Conservation (phyloP, 805 yeast species). For the Candida odintsovae region DNA sequence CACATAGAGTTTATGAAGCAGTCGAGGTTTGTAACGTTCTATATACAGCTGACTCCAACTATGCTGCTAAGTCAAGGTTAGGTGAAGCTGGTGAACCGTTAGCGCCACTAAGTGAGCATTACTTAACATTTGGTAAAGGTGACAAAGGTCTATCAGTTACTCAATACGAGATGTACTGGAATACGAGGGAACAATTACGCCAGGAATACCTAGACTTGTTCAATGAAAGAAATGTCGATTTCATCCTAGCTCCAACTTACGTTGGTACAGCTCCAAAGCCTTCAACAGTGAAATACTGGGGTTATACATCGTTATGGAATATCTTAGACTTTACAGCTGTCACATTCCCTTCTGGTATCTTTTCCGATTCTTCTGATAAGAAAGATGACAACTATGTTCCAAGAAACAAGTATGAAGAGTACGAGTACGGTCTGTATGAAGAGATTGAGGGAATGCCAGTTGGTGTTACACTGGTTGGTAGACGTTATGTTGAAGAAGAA, state of each 20-base stretch:
- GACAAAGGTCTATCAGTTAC: constrained; percentile 37
- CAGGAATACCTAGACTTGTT: constrained; percentile 50
- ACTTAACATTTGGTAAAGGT: constrained; percentile 53
- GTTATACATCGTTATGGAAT: constrained; percentile 73
- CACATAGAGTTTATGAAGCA: constrained; percentile 53
- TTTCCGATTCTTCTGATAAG: constrained; percentile 40
- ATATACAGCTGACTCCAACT: constrained; percentile 67
- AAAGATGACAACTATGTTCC: constrained; percentile 29
- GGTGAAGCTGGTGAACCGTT: constrained; percentile 66
- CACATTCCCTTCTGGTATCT: constrained; percentile 46
- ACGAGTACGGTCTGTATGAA: constrained; percentile 22
- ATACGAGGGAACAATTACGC: constrained; percentile 52
- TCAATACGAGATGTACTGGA: constrained; percentile 52
- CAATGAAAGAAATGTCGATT: constrained; percentile 52
- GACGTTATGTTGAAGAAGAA: constrained; percentile 44
- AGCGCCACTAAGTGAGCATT: constrained; percentile 56
- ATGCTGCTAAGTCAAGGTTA: constrained; percentile 45
- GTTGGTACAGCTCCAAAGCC: constrained; percentile 69
- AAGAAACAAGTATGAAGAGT: constrained; percentile 21
- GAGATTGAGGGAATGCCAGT: constrained; percentile 52
- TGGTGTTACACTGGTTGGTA: constrained; percentile 44
- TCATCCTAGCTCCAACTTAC: constrained; percentile 62
- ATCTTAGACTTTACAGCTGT: constrained; percentile 66
- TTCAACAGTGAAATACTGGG: constrained; percentile 65
- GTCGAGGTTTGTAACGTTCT: constrained; percentile 49